A percentile compares a stretch with the other conserved stretches of the same genome.
Conservation (phyloP, 805 yeast species). For the Lachancea sp. region DNA sequence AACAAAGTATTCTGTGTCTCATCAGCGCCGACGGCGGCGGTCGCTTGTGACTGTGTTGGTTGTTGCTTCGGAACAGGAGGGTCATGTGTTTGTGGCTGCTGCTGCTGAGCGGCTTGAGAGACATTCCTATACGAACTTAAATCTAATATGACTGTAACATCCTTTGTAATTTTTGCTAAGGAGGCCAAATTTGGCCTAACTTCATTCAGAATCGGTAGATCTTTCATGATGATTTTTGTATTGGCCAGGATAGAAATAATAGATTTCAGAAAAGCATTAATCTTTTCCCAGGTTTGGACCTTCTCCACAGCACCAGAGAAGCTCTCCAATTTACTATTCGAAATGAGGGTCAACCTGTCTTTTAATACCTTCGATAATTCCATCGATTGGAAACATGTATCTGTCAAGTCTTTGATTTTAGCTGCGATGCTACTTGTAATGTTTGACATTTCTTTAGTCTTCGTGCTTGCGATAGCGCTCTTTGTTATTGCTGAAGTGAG, state of each 20-base stretch:
- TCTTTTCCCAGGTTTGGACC: conserved; percentile 74
- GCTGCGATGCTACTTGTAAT: conserved; percentile 40
- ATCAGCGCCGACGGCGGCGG: neutral
- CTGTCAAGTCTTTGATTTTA: conserved; percentile 70
- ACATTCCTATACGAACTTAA: conserved; percentile 45
- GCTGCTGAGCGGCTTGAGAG: conserved; percentile 11
- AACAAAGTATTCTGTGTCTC: conserved; percentile 5
- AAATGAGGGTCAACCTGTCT: conserved; percentile 46
- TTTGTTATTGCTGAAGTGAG: conserved; percentile 60
- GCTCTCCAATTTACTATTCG: conserved; percentile 18
- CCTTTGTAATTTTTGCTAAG: conserved; percentile 83
- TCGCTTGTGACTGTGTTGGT: conserved; percentile 3
- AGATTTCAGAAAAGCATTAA: conserved; percentile 73
- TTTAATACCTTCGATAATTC: conserved; percentile 70
- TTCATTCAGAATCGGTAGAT: conserved; percentile 72
- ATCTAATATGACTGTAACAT: conserved; percentile 81
- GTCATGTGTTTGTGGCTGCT: conserved; percentile 3
- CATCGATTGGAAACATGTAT: conserved; percentile 70
- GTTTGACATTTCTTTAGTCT: conserved; percentile 22
- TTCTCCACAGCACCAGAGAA: conserved; percentile 47
- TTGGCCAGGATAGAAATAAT: conserved; percentile 78
- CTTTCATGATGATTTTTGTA: conserved; percentile 76
- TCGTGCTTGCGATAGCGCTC: conserved; percentile 51
- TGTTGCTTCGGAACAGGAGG: neutral
- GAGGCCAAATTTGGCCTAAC: conserved; percentile 73